Percentiles rank a stretch among this genome's conserved stretches.
phyloP scores from a whole-genome alignment of 345 rosid species.

The Atalantia buxifolia region DNA sequence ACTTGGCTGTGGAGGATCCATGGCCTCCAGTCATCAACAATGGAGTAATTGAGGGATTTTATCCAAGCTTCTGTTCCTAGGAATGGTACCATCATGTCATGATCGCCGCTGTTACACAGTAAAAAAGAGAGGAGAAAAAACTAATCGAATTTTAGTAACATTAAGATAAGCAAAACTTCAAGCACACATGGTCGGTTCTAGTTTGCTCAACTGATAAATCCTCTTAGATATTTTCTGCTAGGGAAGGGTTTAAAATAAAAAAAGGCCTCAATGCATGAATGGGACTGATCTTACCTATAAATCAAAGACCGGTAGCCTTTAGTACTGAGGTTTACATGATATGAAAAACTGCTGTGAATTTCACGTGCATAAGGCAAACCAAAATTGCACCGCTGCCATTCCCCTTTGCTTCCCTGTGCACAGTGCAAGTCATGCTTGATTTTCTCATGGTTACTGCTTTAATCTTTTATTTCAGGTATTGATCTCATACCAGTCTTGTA shows the following conservation, averaged over 20 bases:
- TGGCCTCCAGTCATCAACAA: slow-evolving; percentile 55
- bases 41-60: slow-evolving; percentile 46
- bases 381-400: slow-evolving; percentile 40
- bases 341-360: slow-evolving; percentile 23
- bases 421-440: neutral
- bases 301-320: slow-evolving; percentile 45
- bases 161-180: too few species aligned
- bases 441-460: neutral
- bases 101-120: slow-evolving; percentile 51
- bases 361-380: slow-evolving; percentile 26
- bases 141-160: neutral
- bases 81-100: slow-evolving; percentile 48
- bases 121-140: neutral
- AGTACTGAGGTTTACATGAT: slow-evolving; percentile 36
- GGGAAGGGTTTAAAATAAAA: too few species aligned
- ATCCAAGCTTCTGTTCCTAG: slow-evolving; percentile 64
- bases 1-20: slow-evolving; percentile 52
- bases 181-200: too few species aligned
- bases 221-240: too few species aligned
- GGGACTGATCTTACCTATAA: slow-evolving; percentile 34
- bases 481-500: slow-evolving; percentile 34
- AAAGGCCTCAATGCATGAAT: neutral
- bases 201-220: too few species aligned
- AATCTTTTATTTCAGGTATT: neutral
- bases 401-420: slow-evolving; percentile 27